Base-by-base conservation (phyloP, 768 basidiomycete species). In the Pisolithus albus region DNA sequence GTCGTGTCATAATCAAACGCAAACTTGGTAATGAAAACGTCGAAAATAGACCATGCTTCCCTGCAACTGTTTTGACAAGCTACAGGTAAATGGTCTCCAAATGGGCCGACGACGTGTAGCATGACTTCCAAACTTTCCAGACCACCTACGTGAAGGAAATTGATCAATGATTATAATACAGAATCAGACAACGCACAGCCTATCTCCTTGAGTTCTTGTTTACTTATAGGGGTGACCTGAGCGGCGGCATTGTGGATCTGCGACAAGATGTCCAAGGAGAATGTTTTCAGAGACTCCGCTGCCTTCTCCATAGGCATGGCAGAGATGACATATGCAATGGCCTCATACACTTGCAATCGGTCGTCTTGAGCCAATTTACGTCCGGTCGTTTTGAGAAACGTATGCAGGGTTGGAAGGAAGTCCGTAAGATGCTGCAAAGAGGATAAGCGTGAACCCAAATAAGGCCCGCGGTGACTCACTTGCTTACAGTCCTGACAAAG, bases 401-500 rank as follows among this genome's bases (percentile, higher is more conserved):
- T 78, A 67, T 97, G 91, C 13, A 99, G 75, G 30, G 92, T 91
- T 0, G 94, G 89, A 24, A 99, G 71, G 72, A 92, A 96, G 15
- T 92, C 84, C 26, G 93, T 83, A 43, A 99, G 77, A 68, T 97
- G 94, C 85, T 92, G 64, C 19, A 48, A 11, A 18, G 26, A 42
- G 36, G 13, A 19, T 41, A 28, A 52, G 49, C 24, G 36, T 51
- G 19, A 30, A 40, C 5, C 48, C 50, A 9, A 37, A 46, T 41
- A 4, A 46, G 30, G 30, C 13, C 24, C n/a, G 51, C 36, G 36
- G 9, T 56, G 24, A 26, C 73, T 56, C 61, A 90, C 92, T 74
- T 79, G 74, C 74, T 86, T 92, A 72, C 96, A 98, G 67, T 99
- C 96, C 64, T 96, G 88, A 68, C 95, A 98, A 55, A 99, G 76